Conservation (phyloP, 257 asterid species). For the Forsythia viridissima region DNA sequence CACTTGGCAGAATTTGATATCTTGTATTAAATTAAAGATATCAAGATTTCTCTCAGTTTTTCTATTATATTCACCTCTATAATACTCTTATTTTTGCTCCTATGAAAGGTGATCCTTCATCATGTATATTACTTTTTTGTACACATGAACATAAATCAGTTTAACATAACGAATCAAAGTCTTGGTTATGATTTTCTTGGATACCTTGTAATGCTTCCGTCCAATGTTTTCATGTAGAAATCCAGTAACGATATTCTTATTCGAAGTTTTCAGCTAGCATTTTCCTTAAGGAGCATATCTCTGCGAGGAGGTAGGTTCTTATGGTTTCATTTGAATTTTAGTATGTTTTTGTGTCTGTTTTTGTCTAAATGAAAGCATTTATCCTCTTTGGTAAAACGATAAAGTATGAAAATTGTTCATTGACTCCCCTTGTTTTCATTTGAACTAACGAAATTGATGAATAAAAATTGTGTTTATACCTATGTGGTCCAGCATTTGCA, state of each 20-base stretch:
- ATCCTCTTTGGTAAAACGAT: constrained; percentile 5
- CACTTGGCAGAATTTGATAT: neutral
- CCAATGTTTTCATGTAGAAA: constrained; percentile 45
- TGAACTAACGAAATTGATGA: neutral
- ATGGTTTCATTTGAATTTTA: constrained; percentile 22
- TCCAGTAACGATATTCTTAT: constrained; percentile 64
- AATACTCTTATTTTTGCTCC: constrained; percentile 22
- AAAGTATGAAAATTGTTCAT: neutral
- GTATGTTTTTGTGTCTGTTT: constrained; percentile 6
- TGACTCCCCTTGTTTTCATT: neutral
- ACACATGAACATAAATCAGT: constrained; percentile 21
- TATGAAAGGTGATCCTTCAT: constrained; percentile 2
- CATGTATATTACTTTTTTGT: constrained; percentile 15
- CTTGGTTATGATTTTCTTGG: neutral
- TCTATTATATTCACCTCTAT: constrained; percentile 1
- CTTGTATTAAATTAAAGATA: neutral
- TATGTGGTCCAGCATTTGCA: constrained; percentile 9
- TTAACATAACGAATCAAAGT: constrained; percentile 2
- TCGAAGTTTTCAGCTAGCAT: constrained; percentile 74
- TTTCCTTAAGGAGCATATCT: constrained; percentile 68
- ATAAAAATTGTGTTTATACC: constrained; percentile 3
- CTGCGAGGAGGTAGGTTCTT: constrained; percentile 61
- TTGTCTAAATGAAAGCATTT: constrained; percentile 7
- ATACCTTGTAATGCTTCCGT: constrained; percentile 27
- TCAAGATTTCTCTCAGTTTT: neutral